phyloP scores from a whole-genome alignment of 1,139 yeast species.

The Lodderomyces margitis region DNA sequence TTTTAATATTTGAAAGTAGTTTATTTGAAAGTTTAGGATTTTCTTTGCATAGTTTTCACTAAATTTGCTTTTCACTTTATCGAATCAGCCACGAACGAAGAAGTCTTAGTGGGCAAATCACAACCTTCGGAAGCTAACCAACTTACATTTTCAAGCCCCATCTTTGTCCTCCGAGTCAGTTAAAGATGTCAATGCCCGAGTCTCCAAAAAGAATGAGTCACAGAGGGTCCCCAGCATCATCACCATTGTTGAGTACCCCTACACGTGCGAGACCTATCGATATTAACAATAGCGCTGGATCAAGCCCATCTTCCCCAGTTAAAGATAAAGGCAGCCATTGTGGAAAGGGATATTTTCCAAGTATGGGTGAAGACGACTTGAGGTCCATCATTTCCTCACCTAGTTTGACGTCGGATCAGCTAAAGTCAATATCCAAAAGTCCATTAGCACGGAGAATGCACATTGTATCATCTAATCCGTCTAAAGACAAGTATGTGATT shows the following conservation, averaged over 20 bases:
- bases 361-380: slow-evolving; percentile 22
- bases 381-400: slow-evolving; percentile 20
- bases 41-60: too few species aligned
- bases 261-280: neutral
- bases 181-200: neutral
- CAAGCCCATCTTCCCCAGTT: slow-evolving; percentile 33
- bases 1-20: too few species aligned
- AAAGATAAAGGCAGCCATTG: slow-evolving; percentile 18
- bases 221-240: neutral
- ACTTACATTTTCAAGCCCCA: too few species aligned
- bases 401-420: slow-evolving; percentile 23
- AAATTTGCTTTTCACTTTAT: too few species aligned
- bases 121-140: too few species aligned
- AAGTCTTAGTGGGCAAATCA: too few species aligned
- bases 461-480: slow-evolving; percentile 22
- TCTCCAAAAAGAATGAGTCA: neutral
- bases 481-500: slow-evolving; percentile 32
- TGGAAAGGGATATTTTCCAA: slow-evolving; percentile 12
- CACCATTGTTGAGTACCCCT: neutral
- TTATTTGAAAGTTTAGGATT: too few species aligned
- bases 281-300: slow-evolving; percentile 10
- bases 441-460: slow-evolving; percentile 40
- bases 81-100: too few species aligned
- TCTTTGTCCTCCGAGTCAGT: too few species aligned
- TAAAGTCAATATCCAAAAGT: slow-evolving; percentile 33